Conservation (phyloP, 768 basidiomycete genomes). For the Xanthoconium stramineum region DNA sequence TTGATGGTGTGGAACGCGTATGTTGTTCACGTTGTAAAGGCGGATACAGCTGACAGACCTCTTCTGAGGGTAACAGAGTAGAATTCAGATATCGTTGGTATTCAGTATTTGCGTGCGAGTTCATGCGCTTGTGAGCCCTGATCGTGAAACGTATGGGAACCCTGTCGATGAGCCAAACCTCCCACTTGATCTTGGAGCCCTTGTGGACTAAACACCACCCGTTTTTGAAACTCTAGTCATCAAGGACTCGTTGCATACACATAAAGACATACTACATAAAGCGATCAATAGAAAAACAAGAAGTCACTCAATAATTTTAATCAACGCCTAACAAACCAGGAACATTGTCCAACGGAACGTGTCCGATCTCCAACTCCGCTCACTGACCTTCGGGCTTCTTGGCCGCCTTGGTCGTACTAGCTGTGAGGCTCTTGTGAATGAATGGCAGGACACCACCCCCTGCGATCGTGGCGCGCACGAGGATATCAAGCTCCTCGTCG, state of each 20-base stretch:
- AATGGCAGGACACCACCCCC: slow-evolving; percentile 86
- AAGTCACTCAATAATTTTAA: slow-evolving; percentile 20
- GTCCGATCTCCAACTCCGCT: background rate
- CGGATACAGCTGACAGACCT: background rate
- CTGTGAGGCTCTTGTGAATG: slow-evolving; percentile 81
- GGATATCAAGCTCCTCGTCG: slow-evolving; percentile 94
- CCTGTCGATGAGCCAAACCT: background rate
- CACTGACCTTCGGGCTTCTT: slow-evolving; percentile 41
- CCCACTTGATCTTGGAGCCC: background rate
- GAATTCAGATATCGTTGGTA: too few relatives aligned
- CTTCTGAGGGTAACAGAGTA: background rate
- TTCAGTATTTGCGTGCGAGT: too few relatives aligned
- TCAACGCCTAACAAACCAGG: background rate
- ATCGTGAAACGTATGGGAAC: too few relatives aligned
- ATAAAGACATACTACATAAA: slow-evolving; percentile 13
- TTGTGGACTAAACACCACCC: background rate
- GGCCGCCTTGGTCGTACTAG: slow-evolving; percentile 43
- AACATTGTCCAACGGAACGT: slow-evolving; percentile 2
- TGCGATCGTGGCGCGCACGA: slow-evolving; percentile 92
- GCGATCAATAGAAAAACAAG: slow-evolving; percentile 1
- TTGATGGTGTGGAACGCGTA: background rate
- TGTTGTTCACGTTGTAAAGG: background rate
- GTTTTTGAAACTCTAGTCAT: background rate
- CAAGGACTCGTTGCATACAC: slow-evolving; percentile 5
- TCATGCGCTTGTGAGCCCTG: too few relatives aligned